Evolutionary conservation across 129 eudicot species (phyloP).

Genomic region (Centaurea solstitialis): DNA sequence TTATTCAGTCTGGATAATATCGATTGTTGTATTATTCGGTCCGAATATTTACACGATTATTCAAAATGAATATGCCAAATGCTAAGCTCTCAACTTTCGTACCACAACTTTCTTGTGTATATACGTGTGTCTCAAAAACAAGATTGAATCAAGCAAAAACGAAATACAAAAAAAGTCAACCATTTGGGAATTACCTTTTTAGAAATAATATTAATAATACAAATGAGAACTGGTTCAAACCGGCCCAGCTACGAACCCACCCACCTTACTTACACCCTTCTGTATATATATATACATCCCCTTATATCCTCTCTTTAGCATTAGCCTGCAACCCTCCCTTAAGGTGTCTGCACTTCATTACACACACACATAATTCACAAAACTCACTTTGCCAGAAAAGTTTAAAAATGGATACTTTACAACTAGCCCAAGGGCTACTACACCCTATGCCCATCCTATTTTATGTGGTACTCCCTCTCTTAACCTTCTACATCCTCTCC

Average conservation of each 20-base stretch:
- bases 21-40: too few species aligned
- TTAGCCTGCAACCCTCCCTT: too few species aligned
- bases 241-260: not conserved
- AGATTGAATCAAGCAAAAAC: not conserved
- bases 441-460: conserved; percentile 15
- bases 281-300: conserved; percentile 28
- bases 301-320: not conserved
- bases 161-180: not conserved
- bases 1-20: too few species aligned
- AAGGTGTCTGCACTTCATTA: conserved; percentile 11
- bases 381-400: not conserved
- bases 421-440: not conserved
- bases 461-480: conserved; percentile 45
- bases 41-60: too few species aligned
- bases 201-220: not conserved
- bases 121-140: not conserved
- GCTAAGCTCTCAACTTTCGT: too few species aligned
- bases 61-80: too few species aligned
- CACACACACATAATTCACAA: not conserved
- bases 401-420: conserved; percentile 19
- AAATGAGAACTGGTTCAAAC: conserved; percentile 4
- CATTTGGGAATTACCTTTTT: not conserved
- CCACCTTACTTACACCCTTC: not conserved
- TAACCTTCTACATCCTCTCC: conserved; percentile 31
- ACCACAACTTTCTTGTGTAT: too few species aligned